A percentile compares a stretch with the other conserved stretches of the same genome.
phyloP scores from a whole-genome alignment of 495 filamentous ascomycete species.

The Penicillium mononematosum region DNA sequence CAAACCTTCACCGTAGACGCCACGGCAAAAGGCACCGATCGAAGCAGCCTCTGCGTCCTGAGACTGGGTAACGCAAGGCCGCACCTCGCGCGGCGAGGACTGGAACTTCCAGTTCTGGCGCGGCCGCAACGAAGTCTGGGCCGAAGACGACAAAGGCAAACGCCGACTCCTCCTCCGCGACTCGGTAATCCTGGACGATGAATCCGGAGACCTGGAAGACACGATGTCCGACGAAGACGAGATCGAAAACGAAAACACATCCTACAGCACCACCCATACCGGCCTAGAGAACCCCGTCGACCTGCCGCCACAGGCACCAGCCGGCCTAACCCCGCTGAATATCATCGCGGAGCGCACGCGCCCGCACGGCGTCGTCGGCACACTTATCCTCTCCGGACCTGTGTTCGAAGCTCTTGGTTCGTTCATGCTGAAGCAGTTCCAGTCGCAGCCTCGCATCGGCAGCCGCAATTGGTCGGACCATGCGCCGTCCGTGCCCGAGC shows the following conservation, averaged over 20 bases:
- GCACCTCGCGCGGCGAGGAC: conserved; percentile 82
- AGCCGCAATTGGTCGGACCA: conserved; percentile 69
- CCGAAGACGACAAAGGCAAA: conserved; percentile 36
- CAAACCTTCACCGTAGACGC: conserved; percentile 71
- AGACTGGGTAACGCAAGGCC: conserved; percentile 90
- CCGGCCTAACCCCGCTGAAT: conserved; percentile 27
- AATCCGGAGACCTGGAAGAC: conserved; percentile 30
- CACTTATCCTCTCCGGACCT: conserved; percentile 76
- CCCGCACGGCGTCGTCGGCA: conserved; percentile 68
- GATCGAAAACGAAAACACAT: conserved; percentile 7
- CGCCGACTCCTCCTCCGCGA: conserved; percentile 75
- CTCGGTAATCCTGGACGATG: conserved; percentile 68
- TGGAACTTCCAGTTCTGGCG: conserved; percentile 79
- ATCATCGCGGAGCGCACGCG: conserved; percentile 43
- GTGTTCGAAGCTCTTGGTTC: conserved; percentile 61
- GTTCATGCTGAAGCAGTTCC: conserved; percentile 76
- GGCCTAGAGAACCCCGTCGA: conserved; percentile 12
- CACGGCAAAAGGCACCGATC: conserved; percentile 41
- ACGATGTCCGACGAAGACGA: conserved; percentile 33
- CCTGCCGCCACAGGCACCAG: conserved; percentile 6
- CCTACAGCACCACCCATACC: conserved; percentile 15
- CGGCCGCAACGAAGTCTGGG: conserved; percentile 85
- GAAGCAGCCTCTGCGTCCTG: conserved; percentile 68
- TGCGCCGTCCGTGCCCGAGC: conserved; percentile 32
- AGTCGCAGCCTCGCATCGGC: conserved; percentile 74